phyloP scores from a whole-genome alignment of 2,329 filamentous ascomycete species.

The Colletotrichum kahawae region DNA sequence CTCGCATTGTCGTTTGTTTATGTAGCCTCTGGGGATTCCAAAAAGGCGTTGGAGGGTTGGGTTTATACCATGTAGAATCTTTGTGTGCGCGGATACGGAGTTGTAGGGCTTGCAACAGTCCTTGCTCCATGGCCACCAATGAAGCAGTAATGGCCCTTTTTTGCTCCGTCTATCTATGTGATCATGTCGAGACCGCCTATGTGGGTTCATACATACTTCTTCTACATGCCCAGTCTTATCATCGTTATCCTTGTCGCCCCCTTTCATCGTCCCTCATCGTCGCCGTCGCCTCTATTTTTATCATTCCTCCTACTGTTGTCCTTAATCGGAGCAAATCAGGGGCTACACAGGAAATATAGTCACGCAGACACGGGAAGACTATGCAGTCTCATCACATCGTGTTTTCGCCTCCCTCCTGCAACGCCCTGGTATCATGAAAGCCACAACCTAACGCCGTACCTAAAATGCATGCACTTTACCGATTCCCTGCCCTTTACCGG shows the following conservation, averaged over 20 bases:
- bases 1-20: background rate
- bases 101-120: background rate
- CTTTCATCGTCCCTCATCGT: background rate
- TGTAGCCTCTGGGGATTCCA: slow-evolving; percentile 4
- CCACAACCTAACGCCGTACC: background rate
- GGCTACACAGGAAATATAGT: background rate
- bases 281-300: fast-evolving
- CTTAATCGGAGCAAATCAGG: no score
- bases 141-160: slow-evolving; percentile 23
- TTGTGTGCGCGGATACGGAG: slow-evolving; percentile 12
- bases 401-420: background rate
- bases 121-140: slow-evolving; percentile 20
- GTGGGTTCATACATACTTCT: background rate
- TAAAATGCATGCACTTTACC: background rate
- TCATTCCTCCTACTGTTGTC: background rate
- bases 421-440: slow-evolving; percentile 8
- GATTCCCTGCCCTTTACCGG: background rate
- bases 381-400: background rate
- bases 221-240: background rate
- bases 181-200: background rate
- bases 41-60: slow-evolving; percentile 11
- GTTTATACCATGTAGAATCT: slow-evolving; percentile 20
- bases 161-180: background rate
- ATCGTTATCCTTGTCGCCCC: background rate
- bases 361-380: fast-evolving